These are phyloP conservation scores for Ophiostoma australiae DNA, from an alignment of 2,329 filamentous ascomycete genomes.

Conservation along the genomic window DNA sequence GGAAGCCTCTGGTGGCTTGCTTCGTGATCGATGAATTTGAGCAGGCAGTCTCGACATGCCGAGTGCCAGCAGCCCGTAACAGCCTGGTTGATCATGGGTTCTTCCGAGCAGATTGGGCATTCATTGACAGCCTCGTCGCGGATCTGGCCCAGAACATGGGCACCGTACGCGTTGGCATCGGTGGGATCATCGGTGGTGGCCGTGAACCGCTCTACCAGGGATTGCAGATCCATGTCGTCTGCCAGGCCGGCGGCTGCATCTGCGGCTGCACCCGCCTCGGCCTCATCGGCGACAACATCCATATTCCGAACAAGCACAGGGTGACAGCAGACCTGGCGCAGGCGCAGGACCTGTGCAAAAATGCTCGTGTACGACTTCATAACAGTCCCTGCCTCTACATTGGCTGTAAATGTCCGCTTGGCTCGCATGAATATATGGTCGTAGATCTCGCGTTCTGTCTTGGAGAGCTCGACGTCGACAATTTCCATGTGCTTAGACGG, in stretches of 20 bases:
- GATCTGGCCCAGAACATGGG: slow-evolving; percentile 84
- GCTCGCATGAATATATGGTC: slow-evolving; percentile 81
- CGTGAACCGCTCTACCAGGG: slow-evolving; percentile 79
- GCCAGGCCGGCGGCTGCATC: slow-evolving; percentile 76
- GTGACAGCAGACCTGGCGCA: slow-evolving; percentile 92
- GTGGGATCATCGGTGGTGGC: slow-evolving; percentile 58
- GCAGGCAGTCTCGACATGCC: slow-evolving; percentile 88
- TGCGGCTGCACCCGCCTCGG: slow-evolving; percentile 70
- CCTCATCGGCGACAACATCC: slow-evolving; percentile 78
- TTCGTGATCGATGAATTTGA: slow-evolving; percentile 85
- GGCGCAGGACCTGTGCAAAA: slow-evolving; percentile 88
- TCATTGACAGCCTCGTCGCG: slow-evolving; percentile 83
- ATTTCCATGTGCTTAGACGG: slow-evolving; percentile 79
- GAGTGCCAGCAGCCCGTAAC: slow-evolving; percentile 98
- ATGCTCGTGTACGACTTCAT: slow-evolving; percentile 96
- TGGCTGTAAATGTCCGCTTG: slow-evolving; percentile 77
- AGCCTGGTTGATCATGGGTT: slow-evolving; percentile 89
- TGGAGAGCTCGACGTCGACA: slow-evolving; percentile 78
- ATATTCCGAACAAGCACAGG: slow-evolving; percentile 83
- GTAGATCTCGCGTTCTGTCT: slow-evolving; percentile 84
- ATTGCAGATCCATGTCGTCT: slow-evolving; percentile 93
- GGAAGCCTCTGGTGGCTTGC: slow-evolving; percentile 69
- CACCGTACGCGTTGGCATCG: slow-evolving; percentile 68
- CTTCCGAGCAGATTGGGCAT: slow-evolving; percentile 91
- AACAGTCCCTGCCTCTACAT: slow-evolving; percentile 84